Evolutionary conservation across 768 basidiomycete genomes (phyloP), one percentile per base, ranked within the genome.

Genomic region (Tulasnella sp.): DNA sequence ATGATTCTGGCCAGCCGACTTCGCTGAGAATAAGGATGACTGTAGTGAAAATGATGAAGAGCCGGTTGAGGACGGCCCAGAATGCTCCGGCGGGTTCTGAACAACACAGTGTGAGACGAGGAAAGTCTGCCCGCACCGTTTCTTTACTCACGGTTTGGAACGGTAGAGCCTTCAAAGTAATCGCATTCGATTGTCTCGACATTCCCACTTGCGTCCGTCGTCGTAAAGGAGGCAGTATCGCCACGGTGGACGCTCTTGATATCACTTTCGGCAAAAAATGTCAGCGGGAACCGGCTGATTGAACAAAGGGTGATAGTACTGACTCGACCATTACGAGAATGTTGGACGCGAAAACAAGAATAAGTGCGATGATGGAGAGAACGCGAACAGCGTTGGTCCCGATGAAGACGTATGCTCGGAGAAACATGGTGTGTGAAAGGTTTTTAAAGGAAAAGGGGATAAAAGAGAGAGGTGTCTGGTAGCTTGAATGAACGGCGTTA

Each of bases 51-150:
- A 94, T 87, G 79, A 96, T 93, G 79, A 96, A 86, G 71, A 96
- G 84, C 73, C 92, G 85, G 80, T 93, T 92, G 75, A 95, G 82
- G 74, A 96, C 88, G 5, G 92, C 91, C 91, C 94, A 97, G 81
- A 97, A 96, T 9, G 87, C 86, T 34, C 94, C 94, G 22, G 91
- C 94, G 36, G 91, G 86, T 79, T 96, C 70, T 72, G 29, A 72
- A 29, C 14, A 4, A 40, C 40, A 69, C 3, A 42, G 5, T 0
- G 26, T 5, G 52, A 12, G 22, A 34, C 52, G 1, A 62, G 44
- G 3, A 34, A 70, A 44, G 5, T 11, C 42, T n/a, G n/a, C n/a
- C n/a, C n/a, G n/a, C n/a, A n/a, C n/a, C n/a, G n/a, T n/a, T n/a
- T n/a, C n/a, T n/a, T n/a, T n/a, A 64, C 70, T 52, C 39, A 72